These are phyloP conservation scores for Chaetomium fimeti DNA, from an alignment of 495 filamentous ascomycete species.

Conservation along the genomic window DNA sequence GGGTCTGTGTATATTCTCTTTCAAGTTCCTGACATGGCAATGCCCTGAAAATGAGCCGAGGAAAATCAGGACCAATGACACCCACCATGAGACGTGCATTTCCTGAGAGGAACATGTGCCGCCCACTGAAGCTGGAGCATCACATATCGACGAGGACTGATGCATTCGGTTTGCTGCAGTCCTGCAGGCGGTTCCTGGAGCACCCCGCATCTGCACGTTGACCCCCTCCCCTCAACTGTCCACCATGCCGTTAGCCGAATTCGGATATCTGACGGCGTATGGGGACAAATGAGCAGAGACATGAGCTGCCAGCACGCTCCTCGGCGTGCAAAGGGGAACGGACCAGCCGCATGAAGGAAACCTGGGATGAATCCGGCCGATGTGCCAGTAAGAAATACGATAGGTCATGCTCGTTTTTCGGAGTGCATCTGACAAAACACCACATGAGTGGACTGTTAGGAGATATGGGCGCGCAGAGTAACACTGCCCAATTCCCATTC, in stretches of 20 bases:
- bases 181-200: neutral
- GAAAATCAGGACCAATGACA: neutral
- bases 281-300: no score
- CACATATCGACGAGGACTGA: neutral
- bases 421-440: no score
- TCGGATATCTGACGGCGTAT: neutral
- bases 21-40: neutral
- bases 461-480: no score
- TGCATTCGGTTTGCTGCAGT: neutral
- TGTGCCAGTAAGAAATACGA: no score
- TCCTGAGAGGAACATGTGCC: neutral
- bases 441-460: no score
- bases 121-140: neutral
- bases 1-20: neutral
- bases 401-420: no score
- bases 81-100: neutral
- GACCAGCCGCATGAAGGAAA: neutral
- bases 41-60: neutral
- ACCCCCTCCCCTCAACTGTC: neutral
- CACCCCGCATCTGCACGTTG: conserved; percentile 8
- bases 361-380: neutral
- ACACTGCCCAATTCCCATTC: no score
- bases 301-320: no score
- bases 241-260: neutral
- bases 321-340: neutral